phyloP scores from a whole-genome alignment of 1,284 basidiomycete species.

The Bjerkandera adusta region DNA sequence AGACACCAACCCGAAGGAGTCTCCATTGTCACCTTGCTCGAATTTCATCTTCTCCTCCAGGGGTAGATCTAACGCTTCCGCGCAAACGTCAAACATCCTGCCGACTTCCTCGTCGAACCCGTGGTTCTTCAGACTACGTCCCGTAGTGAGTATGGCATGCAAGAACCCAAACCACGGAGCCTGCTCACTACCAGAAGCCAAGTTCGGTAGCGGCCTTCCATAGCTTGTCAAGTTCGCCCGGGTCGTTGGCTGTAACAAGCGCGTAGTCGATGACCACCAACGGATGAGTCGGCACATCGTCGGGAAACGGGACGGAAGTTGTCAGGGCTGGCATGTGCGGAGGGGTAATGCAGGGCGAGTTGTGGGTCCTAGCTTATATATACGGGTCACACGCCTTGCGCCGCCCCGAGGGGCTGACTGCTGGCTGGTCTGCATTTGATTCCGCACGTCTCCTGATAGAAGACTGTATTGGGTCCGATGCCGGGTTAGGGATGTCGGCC shows the following conservation, averaged over 20 bases:
- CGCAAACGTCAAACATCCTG: conserved; percentile 60
- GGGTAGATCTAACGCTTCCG: conserved; percentile 55
- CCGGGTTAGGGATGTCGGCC: too few species aligned
- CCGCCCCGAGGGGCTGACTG: too few species aligned
- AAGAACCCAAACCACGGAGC: background rate
- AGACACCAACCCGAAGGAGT: conserved; percentile 52
- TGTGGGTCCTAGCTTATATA: background rate
- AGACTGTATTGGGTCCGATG: too few species aligned
- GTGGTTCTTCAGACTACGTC: conserved; percentile 57
- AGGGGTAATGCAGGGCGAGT: background rate
- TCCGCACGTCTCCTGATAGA: too few species aligned
- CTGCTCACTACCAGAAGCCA: conserved; percentile 42
- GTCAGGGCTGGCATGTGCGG: conserved; percentile 30
- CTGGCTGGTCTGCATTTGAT: too few species aligned
- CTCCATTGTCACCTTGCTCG: conserved; percentile 63
- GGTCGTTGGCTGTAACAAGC: conserved; percentile 30
- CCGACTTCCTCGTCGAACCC: conserved; percentile 51
- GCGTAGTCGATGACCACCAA: conserved; percentile 38
- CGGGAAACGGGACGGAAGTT: conserved; percentile 33
- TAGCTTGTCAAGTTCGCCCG: conserved; percentile 31
- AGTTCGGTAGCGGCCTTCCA: conserved; percentile 35
- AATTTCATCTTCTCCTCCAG: conserved; percentile 61
- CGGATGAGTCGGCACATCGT: conserved; percentile 35
- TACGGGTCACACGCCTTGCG: background rate
- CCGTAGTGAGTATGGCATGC: background rate